Evolutionary conservation across 164 flowering plant genomes (phyloP), one percentile per base, ranked within the genome.

Genomic region (Vitis rotundifolia): DNA sequence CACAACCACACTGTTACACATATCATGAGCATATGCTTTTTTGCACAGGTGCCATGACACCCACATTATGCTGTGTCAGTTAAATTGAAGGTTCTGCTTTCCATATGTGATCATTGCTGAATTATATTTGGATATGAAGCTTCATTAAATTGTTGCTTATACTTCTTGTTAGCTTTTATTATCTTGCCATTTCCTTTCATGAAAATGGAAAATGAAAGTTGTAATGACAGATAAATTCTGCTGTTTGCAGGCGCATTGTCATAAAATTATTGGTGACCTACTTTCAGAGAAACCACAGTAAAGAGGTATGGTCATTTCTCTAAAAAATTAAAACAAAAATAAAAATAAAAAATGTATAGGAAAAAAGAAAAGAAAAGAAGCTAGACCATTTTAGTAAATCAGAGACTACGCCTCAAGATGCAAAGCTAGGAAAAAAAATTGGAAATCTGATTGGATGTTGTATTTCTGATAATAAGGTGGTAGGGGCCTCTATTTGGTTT

Each of bases 211-310:
- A 55, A 16, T 51, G 51, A 16, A 50, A 63, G 31, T 65, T 64
- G 13, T 67, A 75, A 63, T 58, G 62, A 61, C 31, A 13, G 3
- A 63, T 54, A 54, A 50, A 26, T 67, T 12, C 15, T 50, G 62
- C 22, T 52, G 5, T 69, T 85, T 67, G 79, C 97, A 96, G 98
- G 89, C 94, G 98, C 18, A 96, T 93, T 73, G 99, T 96, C 68
- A 91, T 96, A 80, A 96, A 96, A 73, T 79, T 96, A 75, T 71
- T 93, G 74, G 96, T 96, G 65, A 96, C 99, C 37, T 96, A 93
- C 78, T 96, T 96, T 78, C 95, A 89, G 74, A 89, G 98, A 79
- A 92, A 89, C 75, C 97, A 93, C 82, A 96, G 98, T 79, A 96
- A 89, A 87, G 98, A 96, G 98, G 99, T 96, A 83, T 61, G 51